A percentile compares a stretch with the other conserved stretches of the same genome.
phyloP scores from a whole-genome alignment of 1,284 basidiomycete species.

The Bjerkandera adusta region DNA sequence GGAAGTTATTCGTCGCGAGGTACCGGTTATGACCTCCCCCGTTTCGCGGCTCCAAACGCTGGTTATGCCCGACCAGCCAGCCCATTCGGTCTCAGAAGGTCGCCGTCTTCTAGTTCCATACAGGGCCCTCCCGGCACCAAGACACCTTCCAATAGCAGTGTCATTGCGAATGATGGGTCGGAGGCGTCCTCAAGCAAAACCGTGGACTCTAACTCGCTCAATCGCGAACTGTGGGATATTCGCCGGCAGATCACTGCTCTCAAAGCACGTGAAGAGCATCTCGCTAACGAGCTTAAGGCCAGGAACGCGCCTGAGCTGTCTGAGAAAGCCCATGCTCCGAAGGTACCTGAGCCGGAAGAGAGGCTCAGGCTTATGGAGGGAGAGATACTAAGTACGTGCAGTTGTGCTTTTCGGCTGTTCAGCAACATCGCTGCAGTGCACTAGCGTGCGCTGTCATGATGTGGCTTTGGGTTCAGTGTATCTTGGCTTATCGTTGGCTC shows the following conservation, averaged over 20 bases:
- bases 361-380: constrained; percentile 11
- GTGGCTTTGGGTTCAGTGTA: not conserved
- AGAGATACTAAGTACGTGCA: constrained; percentile 12
- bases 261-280: constrained; percentile 29
- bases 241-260: constrained; percentile 33
- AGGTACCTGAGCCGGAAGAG: constrained; percentile 5
- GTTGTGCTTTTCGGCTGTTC: not conserved
- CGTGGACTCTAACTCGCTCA: constrained; percentile 15
- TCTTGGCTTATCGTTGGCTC: not conserved
- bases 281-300: constrained; percentile 30
- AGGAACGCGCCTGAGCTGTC: constrained; percentile 16
- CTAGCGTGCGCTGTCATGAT: not conserved
- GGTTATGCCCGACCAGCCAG: not conserved
- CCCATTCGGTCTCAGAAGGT: not conserved
- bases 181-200: not conserved
- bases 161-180: not conserved
- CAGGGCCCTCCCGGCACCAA: too few species aligned
- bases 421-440: not conserved
- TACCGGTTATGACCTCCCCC: too few species aligned
- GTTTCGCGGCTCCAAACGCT: not conserved
- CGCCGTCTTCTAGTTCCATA: not conserved
- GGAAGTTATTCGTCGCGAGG: too few species aligned
- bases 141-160: not conserved
- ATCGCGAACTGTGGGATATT: constrained; percentile 34
- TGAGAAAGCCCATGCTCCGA: not conserved